Conservation (phyloP, 768 basidiomycete species). For the Flagelloscypha sp. region DNA sequence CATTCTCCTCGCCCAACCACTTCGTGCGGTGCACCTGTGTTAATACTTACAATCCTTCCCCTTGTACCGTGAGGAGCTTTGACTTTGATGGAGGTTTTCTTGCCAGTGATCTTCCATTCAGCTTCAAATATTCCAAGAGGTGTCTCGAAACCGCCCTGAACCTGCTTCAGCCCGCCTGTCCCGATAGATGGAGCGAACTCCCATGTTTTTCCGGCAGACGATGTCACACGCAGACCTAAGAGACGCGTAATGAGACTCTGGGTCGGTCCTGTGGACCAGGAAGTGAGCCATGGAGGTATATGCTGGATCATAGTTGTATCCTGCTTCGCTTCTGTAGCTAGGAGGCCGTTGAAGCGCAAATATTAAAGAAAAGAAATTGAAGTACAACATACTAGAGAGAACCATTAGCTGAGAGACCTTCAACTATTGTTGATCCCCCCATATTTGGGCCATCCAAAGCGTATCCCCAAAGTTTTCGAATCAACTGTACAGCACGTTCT, state of each 20-base stretch:
- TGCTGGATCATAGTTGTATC: conserved; percentile 49
- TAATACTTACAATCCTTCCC: too few relatives aligned
- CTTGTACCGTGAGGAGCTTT: too few relatives aligned
- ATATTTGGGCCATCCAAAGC: conserved; percentile 49
- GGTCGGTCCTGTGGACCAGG: conserved; percentile 52
- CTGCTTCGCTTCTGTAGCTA: conserved; percentile 44
- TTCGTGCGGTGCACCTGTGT: too few relatives aligned
- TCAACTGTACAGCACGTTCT: conserved; percentile 41
- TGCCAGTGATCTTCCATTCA: too few relatives aligned
- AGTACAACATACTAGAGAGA: conserved; percentile 34
- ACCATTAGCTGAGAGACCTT: conserved; percentile 52
- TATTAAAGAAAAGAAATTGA: background rate
- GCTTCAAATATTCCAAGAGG: conserved; percentile 43
- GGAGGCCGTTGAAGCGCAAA: background rate
- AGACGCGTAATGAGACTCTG: conserved; percentile 50
- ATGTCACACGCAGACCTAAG: conserved; percentile 42
- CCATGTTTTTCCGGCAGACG: conserved; percentile 42
- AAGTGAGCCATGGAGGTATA: conserved; percentile 57
- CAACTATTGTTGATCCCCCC: conserved; percentile 47
- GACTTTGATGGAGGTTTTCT: too few relatives aligned
- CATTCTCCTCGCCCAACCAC: too few relatives aligned
- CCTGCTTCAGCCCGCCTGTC: conserved; percentile 28
- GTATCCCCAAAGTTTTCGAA: conserved; percentile 51
- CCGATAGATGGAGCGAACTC: conserved; percentile 35
- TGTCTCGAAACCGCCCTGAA: conserved; percentile 47